Evolutionary conservation across 2,329 filamentous ascomycete species (phyloP).

Genomic region (Aspergillus ruber): DNA sequence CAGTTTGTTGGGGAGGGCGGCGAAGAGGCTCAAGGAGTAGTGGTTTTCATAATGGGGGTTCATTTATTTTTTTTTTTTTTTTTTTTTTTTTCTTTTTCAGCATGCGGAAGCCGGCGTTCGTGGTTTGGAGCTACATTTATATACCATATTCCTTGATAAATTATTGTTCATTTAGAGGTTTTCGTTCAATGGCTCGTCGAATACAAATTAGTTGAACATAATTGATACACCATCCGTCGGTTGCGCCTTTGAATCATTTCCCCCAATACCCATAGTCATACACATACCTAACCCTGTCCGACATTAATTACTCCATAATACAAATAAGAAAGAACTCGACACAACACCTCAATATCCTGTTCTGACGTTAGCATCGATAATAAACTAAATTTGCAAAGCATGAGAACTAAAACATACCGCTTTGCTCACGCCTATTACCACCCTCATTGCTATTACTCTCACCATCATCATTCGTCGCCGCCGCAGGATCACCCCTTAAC

Average conservation of each 20-base stretch:
- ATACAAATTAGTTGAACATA: too few species aligned
- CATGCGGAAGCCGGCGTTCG: too few species aligned
- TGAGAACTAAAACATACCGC: constrained; percentile 30
- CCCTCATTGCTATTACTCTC: constrained; percentile 24
- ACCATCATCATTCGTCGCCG: constrained; percentile 25
- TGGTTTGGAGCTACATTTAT: background rate
- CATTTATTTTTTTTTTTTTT: constrained; percentile 1
- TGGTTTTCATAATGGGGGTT: background rate
- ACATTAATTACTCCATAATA: too few species aligned
- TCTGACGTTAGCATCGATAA: background rate
- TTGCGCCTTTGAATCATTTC: too few species aligned
- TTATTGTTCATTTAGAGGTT: too few species aligned
- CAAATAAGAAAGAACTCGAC: background rate
- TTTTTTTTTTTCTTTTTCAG: constrained; percentile 2
- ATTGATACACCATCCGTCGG: too few species aligned
- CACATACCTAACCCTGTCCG: too few species aligned
- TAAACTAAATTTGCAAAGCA: background rate
- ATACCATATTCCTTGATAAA: background rate
- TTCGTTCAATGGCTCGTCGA: too few species aligned
- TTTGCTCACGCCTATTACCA: constrained; percentile 39
- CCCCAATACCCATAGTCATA: too few species aligned
- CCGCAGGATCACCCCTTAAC: constrained; percentile 66
- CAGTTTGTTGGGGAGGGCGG: constrained; percentile 51
- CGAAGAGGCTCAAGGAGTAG: constrained; percentile 51
- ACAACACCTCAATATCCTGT: background rate